Conservation (phyloP, 352 stramenopile species). For the Peronospora belbahrii region DNA sequence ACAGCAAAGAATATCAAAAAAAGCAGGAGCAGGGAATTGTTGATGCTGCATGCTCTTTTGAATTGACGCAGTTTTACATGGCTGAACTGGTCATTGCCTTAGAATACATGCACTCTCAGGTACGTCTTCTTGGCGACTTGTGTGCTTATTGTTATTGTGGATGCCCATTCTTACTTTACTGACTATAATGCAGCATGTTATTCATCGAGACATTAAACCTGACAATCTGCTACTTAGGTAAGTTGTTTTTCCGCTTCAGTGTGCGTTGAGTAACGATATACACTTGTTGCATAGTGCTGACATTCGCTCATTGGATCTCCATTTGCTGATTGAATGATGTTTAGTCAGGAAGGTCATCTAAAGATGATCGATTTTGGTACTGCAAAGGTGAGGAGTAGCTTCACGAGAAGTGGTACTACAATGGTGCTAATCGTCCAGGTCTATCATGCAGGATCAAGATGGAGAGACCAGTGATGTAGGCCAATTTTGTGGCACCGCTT, state of each 20-base stretch:
- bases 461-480: constrained; percentile 44
- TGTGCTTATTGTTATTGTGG: too few relatives aligned
- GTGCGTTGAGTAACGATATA: not conserved
- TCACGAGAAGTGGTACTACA: not conserved
- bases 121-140: too few relatives aligned
- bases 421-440: constrained; percentile 1
- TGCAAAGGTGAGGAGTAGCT: constrained; percentile 41
- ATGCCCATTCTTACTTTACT: not conserved
- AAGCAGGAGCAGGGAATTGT: constrained; percentile 46
- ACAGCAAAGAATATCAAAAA: constrained; percentile 42
- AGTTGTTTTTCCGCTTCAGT: not conserved
- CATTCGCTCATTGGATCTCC: too few relatives aligned
- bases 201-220: constrained; percentile 95
- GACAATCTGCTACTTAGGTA: constrained; percentile 86
- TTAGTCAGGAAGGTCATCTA: constrained; percentile 67
- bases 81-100: constrained; percentile 90
- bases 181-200: constrained; percentile 67
- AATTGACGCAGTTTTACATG: constrained; percentile 88
- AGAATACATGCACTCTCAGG: constrained; percentile 91
- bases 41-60: constrained; percentile 56
- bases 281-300: not conserved
- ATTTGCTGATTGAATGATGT: not conserved
- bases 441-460: constrained; percentile 52
- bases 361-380: constrained; percentile 89
- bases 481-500: constrained; percentile 86